These are phyloP conservation scores for Stemphylium lycopersici DNA, from an alignment of 2,329 filamentous ascomycete genomes.

Conservation along the genomic window DNA sequence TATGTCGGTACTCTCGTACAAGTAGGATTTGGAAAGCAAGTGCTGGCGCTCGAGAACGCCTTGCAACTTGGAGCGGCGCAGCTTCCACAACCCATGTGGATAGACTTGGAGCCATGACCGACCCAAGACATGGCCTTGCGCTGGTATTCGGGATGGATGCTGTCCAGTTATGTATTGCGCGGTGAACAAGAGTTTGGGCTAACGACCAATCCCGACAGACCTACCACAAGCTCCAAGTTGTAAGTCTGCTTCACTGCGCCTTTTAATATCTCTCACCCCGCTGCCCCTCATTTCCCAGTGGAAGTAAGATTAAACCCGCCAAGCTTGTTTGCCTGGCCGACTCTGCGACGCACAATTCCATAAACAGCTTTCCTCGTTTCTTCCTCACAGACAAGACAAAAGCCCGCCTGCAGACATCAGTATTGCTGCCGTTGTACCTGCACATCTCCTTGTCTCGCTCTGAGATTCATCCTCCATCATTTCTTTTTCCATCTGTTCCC, in stretches of 20 bases:
- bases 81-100: not conserved
- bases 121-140: not conserved
- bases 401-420: conserved; percentile 4
- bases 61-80: conserved; percentile 1
- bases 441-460: conserved; percentile 25
- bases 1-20: conserved; percentile 45
- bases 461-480: conserved; percentile 14
- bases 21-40: conserved; percentile 3
- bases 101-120: not conserved
- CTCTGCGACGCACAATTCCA: conserved; percentile 3
- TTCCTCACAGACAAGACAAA: conserved; percentile 6
- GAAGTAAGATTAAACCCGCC: conserved; percentile 20
- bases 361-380: conserved; percentile 10
- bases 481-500: conserved; percentile 13
- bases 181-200: conserved; percentile 35
- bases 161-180: conserved; percentile 11
- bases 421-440: conserved; percentile 24
- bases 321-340: conserved; percentile 14
- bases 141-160: not conserved
- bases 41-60: conserved; percentile 4
- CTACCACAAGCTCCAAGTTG: conserved; percentile 76
- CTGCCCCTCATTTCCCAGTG: conserved; percentile 9
- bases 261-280: conserved; percentile 15
- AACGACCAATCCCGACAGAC: conserved; percentile 55
- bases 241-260: conserved; percentile 57